Base-by-base conservation (phyloP, 2,329 filamentous ascomycete genomes). In the Fusarium begoniae region DNA sequence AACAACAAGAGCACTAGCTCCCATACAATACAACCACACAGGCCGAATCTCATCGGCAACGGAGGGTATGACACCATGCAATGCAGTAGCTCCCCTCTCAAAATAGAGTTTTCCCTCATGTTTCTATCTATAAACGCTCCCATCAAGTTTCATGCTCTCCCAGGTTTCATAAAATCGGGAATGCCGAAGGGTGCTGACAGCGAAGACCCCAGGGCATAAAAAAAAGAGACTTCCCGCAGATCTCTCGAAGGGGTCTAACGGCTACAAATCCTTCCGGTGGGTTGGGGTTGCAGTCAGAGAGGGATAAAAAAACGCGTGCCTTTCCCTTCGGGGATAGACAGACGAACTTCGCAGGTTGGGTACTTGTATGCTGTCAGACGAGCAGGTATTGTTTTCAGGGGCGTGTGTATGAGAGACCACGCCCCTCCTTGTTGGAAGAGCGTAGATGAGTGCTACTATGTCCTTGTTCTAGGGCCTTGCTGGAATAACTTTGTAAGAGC, bases 221-320 rank as follows among this genome's bases (percentile, higher is more conserved):
- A 43, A 53, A 11, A 50, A 53, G 40, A 51, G 24, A 40, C 32
- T 18, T 38, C 26, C 41, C 35, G 18, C 24, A 38, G 22, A 45
- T 44, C 43, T 24, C 22, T 57, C 6, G 35, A 35, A 38, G 55
- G 38, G 47, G 28, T 65, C 67, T 47, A 63, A 38, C 48, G 40
- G 35, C 37, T 26, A 14, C 45, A 45, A 60, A 51, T 56, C 69
- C 30, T 70, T 38, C 58, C 63, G 63, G 48, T 77, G 75, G 75
- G 75, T 77, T 77, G 75, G 73, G 75, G 75, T 77, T 76, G 53
- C 75, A 73, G 64, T 38, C 48, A 51, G 17, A 28, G 44, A 9
- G 15, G 9, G 40, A 15, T 35, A 35, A 15, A 35, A 35, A 32
- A 28, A 28, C 60, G 47, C 45, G 40, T 44, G 44, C 56, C 24